Percentiles rank a stretch among this genome's conserved stretches.
Conservation (phyloP, 805 yeast species). For the Metschnikowia vanudenii region DNA sequence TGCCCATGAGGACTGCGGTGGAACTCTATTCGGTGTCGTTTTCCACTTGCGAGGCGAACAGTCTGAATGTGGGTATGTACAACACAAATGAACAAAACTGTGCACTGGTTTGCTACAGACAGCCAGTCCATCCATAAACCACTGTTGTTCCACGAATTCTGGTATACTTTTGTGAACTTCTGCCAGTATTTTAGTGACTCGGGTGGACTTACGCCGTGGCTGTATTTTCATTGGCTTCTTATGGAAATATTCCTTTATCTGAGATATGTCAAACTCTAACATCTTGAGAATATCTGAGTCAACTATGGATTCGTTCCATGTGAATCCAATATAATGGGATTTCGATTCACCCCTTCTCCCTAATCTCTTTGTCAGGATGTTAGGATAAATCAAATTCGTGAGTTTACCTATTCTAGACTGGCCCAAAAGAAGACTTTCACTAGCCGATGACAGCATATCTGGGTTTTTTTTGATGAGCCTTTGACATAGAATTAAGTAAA, state of each 20-base stretch:
- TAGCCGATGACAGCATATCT: constrained; percentile 31
- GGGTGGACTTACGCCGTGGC: too few species aligned
- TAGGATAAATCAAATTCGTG: constrained; percentile 40
- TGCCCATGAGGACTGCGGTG: too few species aligned
- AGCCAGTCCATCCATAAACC: too few species aligned
- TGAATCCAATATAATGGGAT: constrained; percentile 41
- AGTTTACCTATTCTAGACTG: constrained; percentile 43
- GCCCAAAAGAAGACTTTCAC: constrained; percentile 33
- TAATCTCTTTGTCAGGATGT: constrained; percentile 35
- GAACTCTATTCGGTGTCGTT: too few species aligned
- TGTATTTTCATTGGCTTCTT: background rate
- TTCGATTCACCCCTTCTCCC: constrained; percentile 45
- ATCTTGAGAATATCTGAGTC: constrained; percentile 29
- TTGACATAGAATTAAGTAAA: constrained; percentile 42
- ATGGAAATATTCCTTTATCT: constrained; percentile 28
- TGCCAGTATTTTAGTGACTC: too few species aligned
- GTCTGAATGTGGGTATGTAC: too few species aligned
- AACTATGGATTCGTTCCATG: constrained; percentile 39
- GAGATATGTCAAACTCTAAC: constrained; percentile 34
- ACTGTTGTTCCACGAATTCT: too few species aligned
- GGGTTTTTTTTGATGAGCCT: constrained; percentile 38
- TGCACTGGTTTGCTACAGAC: too few species aligned
- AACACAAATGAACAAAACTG: too few species aligned
- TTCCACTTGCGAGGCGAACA: too few species aligned
- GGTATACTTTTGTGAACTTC: too few species aligned